These are phyloP conservation scores for Xylariomycetidae sp. DNA, from an alignment of 2,329 filamentous ascomycete genomes.

Conservation along the genomic window DNA sequence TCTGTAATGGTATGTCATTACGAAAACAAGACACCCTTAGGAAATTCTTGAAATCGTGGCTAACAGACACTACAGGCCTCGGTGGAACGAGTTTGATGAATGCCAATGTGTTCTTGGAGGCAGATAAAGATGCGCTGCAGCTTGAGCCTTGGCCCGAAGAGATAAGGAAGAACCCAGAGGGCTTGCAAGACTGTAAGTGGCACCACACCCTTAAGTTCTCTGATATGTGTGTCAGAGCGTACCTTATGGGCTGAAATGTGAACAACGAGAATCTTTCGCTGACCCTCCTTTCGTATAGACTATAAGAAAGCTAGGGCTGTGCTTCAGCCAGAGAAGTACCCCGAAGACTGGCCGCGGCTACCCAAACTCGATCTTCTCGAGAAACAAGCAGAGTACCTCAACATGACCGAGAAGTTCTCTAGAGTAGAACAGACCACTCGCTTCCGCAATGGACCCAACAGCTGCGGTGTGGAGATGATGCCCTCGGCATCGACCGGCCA, in stretches of 20 bases:
- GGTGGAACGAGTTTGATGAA: conserved; percentile 64
- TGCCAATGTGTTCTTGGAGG: conserved; percentile 61
- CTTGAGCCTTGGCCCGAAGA: conserved; percentile 56
- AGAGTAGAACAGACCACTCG: conserved; percentile 58
- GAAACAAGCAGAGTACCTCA: conserved; percentile 50
- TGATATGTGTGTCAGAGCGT: neutral
- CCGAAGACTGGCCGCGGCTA: conserved; percentile 50
- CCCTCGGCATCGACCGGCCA: conserved; percentile 56
- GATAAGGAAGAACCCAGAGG: conserved; percentile 39
- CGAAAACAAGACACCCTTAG: neutral
- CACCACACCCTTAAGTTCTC: neutral
- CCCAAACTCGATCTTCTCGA: conserved; percentile 55
- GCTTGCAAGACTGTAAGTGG: conserved; percentile 45
- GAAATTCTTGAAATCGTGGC: neutral
- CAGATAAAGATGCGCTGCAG: conserved; percentile 49
- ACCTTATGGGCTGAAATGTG: neutral
- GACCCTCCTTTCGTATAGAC: too few relatives aligned
- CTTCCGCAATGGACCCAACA: conserved; percentile 57
- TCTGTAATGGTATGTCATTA: conserved; percentile 47
- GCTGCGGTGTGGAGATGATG: conserved; percentile 60
- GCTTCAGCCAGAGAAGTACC: conserved; percentile 56
- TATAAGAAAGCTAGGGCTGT: conserved; percentile 52
- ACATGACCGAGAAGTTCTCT: conserved; percentile 48
- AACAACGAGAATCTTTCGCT: too few relatives aligned
- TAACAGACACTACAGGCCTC: conserved; percentile 37